Percentiles rank a stretch among this genome's conserved stretches.
Conservation (phyloP, 2,329 filamentous ascomycete genomes). For the Aureobasidium mangrovei region DNA sequence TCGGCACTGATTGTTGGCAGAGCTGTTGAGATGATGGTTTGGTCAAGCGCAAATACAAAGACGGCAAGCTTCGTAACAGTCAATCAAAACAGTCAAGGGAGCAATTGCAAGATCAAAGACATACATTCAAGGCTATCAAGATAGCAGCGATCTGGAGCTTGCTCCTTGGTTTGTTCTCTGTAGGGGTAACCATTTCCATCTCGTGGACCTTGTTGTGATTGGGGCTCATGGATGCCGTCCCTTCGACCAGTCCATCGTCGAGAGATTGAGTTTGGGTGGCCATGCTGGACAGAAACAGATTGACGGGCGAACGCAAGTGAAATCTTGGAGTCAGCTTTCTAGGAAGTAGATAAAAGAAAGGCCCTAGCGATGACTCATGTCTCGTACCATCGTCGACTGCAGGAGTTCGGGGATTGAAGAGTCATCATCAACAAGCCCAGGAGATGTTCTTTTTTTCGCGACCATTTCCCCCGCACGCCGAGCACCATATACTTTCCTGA, state of each 20-base stretch:
- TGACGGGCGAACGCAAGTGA: neutral
- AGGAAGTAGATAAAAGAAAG: too few species aligned
- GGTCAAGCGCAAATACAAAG: constrained; percentile 21
- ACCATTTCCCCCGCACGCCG: too few species aligned
- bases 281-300: neutral
- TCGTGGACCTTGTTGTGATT: too few species aligned
- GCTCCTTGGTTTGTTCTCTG: neutral
- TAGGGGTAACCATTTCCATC: too few species aligned
- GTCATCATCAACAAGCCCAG: too few species aligned
- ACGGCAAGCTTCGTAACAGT: constrained; percentile 2
- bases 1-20: constrained; percentile 40
- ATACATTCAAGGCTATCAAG: neutral
- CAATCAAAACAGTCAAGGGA: neutral
- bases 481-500: too few species aligned
- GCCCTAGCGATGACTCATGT: too few species aligned
- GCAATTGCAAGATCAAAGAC: neutral
- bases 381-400: too few species aligned
- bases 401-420: too few species aligned
- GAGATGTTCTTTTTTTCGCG: too few species aligned
- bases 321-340: neutral
- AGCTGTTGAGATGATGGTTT: constrained; percentile 22
- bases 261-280: neutral
- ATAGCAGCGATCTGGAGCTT: neutral
- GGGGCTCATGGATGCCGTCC: neutral
- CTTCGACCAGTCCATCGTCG: neutral